Base-by-base conservation (phyloP, 129 eudicot species). In the Lonicera japonica region DNA sequence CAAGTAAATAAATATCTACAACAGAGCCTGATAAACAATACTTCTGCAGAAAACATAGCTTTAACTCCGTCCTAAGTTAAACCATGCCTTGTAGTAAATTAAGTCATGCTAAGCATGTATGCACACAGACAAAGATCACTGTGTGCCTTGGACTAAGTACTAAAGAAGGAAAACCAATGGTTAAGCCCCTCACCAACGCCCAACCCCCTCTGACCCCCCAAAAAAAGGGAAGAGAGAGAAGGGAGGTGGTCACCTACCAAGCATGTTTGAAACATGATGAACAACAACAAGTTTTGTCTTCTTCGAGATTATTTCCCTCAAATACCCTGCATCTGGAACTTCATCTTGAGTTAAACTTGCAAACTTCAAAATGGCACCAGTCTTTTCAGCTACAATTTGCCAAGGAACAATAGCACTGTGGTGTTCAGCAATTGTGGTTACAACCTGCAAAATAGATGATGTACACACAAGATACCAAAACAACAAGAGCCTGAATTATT, bases 351-450 rank as follows among this genome's bases (percentile, higher is more conserved):
- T 79, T 66, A 94, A 72, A 71, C 65, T 81, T 48, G 79, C 96
- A 77, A 71, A 94, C 71, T 79, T 83, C 57, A 88, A 72, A 52
- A 75, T 61, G 14, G 94, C 96, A 52, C 96, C 96, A 43, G 96
- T 88, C 71, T 79, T 88, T 66, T 94, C 92, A 58, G 94, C 82
- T 9, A 94, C 79, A 69, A 94, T 25, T 86, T 94, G 99, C 99
- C 99, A 94, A 18, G 99, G 99, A 68, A 94, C 99, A 77, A 94
- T 77, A 21, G 86, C 81, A 79, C 99, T 94, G 73, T 94, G 99
- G 77, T 94, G 96, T 76, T 94, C 99, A 55, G 96, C 96, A 69
- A 94, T 73, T 23, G 96, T 85, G 48, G 81, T 76, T 47, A 94
- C 46, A 58, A 94, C 70, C 99, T 94, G 96, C 76, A 79, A 66